phyloP scores from a whole-genome alignment of 495 filamentous ascomycete species.

The Penicillium lagena region DNA sequence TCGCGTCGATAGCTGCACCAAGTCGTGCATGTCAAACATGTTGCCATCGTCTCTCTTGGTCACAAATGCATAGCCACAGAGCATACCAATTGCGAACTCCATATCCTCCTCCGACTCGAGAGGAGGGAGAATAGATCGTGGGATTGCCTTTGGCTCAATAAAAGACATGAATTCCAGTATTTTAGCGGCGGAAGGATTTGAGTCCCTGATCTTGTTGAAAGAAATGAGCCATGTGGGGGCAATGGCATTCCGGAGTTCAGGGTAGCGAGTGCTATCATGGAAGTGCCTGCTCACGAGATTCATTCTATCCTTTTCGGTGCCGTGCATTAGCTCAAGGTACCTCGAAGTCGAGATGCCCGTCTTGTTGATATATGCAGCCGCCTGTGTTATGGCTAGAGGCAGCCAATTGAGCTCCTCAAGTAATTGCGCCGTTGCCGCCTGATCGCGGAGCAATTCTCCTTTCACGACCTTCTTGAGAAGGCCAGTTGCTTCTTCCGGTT shows the following conservation, averaged over 20 bases:
- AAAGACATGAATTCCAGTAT: slow-evolving; percentile 36
- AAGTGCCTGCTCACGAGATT: slow-evolving; percentile 39
- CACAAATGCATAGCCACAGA: slow-evolving; percentile 24
- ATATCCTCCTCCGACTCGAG: slow-evolving; percentile 9
- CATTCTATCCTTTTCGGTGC: slow-evolving; percentile 26
- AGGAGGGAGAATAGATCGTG: slow-evolving; percentile 13
- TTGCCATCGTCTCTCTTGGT: slow-evolving; percentile 3
- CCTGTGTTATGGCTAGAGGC: slow-evolving; percentile 28
- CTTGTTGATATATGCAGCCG: slow-evolving; percentile 26
- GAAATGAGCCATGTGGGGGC: slow-evolving; percentile 46
- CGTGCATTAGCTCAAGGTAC: slow-evolving; percentile 36
- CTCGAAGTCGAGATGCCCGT: slow-evolving; percentile 24
- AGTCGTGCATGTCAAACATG: slow-evolving; percentile 34
- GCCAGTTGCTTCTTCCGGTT: slow-evolving; percentile 4
- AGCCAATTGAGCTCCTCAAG: slow-evolving; percentile 18
- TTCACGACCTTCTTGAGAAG: slow-evolving; percentile 10
- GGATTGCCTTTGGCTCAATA: slow-evolving; percentile 33
- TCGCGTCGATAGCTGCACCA: slow-evolving; percentile 39
- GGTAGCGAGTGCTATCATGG: slow-evolving; percentile 31
- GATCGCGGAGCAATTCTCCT: slow-evolving; percentile 5
- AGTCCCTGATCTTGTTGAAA: slow-evolving; percentile 36
- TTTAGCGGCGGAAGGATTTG: slow-evolving; percentile 26
- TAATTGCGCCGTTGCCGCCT: slow-evolving; percentile 8
- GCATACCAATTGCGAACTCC: slow-evolving; percentile 18
- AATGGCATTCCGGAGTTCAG: slow-evolving; percentile 35